Conservation (phyloP, 176 grass and related monocot genomes). For the Musa beccarii region DNA sequence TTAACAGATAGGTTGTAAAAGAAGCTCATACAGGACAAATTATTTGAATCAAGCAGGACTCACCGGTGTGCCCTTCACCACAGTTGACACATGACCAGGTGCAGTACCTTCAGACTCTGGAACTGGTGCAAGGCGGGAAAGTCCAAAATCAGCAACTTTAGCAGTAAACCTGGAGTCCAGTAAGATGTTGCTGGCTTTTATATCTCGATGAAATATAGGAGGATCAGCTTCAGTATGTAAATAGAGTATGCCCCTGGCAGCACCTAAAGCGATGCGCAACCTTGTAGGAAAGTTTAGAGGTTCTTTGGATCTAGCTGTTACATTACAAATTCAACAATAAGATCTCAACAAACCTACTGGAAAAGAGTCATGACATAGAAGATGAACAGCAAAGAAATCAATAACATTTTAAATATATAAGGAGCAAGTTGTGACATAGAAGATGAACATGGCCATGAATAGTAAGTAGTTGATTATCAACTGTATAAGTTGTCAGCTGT, state of each 20-base stretch:
- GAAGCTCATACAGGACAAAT: not conserved
- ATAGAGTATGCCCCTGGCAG: constrained; percentile 57
- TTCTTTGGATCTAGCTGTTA: constrained; percentile 45
- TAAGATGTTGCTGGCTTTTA: constrained; percentile 68
- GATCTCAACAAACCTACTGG: constrained; percentile 4
- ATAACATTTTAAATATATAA: not conserved
- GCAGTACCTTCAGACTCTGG: constrained; percentile 38
- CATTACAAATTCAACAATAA: constrained; percentile 17
- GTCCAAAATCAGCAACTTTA: constrained; percentile 73
- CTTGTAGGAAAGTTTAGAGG: constrained; percentile 54
- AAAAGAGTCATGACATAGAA: not conserved
- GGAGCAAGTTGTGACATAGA: not conserved
- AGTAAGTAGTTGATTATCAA: no score
- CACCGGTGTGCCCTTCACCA: constrained; percentile 69
- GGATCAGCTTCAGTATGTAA: constrained; percentile 57
- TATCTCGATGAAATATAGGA: constrained; percentile 60
- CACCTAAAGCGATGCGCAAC: constrained; percentile 41
- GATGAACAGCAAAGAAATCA: not conserved
- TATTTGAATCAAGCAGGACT: constrained; percentile 15
- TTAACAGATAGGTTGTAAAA: not conserved
- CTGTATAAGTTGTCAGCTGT: no score
- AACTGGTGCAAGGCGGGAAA: constrained; percentile 49
- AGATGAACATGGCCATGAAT: no score
- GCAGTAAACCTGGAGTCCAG: constrained; percentile 55
- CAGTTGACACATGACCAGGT: constrained; percentile 54